Conservation (phyloP, 1,284 basidiomycete species). For the Wolfiporia cocos region DNA sequence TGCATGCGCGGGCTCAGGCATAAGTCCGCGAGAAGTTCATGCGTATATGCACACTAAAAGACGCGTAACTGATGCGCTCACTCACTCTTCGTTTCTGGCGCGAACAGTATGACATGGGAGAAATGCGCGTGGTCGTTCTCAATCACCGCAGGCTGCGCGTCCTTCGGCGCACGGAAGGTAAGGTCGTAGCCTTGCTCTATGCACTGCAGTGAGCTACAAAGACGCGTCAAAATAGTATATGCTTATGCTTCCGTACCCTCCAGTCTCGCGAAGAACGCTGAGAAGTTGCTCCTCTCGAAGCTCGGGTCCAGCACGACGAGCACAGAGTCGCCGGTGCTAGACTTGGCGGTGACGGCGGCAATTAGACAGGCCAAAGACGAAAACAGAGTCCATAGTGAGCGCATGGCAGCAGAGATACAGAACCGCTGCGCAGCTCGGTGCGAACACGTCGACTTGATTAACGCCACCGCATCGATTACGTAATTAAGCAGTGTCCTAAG, state of each 20-base stretch:
- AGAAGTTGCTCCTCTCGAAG: conserved; percentile 62
- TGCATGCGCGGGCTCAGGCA: too few species aligned
- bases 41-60: too few species aligned
- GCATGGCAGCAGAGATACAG: conserved; percentile 12
- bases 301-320: conserved; percentile 78
- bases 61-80: conserved; percentile 3
- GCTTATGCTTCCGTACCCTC: conserved; percentile 45
- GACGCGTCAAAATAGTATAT: neutral
- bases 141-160: conserved; percentile 56
- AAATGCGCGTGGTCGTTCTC: conserved; percentile 72
- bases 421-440: conserved; percentile 1
- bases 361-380: conserved; percentile 26
- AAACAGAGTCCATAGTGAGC: conserved; percentile 16
- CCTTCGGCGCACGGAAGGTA: conserved; percentile 78
- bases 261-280: conserved; percentile 76
- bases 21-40: too few species aligned
- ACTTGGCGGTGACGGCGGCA: conserved; percentile 48
- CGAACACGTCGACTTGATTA: neutral
- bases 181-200: conserved; percentile 75
- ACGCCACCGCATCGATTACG: conserved; percentile 2
- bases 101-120: conserved; percentile 80
- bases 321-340: conserved; percentile 80
- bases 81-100: conserved; percentile 79
- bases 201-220: neutral
- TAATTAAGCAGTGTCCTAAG: too few species aligned